Evolutionary conservation across 352 stramenopile species (phyloP).

Genomic region (Saprolegnia diclina): DNA sequence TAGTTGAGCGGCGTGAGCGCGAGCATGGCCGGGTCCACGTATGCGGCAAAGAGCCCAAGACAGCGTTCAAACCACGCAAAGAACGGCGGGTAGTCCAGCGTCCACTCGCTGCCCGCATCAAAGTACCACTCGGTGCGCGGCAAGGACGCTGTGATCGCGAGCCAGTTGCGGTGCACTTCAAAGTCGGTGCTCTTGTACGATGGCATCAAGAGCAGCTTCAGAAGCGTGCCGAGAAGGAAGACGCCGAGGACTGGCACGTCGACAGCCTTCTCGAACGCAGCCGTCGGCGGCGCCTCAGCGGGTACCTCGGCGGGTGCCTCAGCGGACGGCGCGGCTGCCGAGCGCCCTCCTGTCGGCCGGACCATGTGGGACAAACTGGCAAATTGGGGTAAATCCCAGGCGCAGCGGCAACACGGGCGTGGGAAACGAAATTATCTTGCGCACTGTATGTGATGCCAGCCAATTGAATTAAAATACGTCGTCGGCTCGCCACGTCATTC

Average conservation of each 20-base stretch:
- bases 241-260: slow-evolving; percentile 22
- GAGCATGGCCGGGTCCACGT: slow-evolving; percentile 63
- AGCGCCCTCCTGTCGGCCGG: too few relatives aligned
- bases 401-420: too few relatives aligned
- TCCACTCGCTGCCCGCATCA: slow-evolving; percentile 93
- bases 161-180: slow-evolving; percentile 98
- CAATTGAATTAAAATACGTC: slow-evolving; percentile 11
- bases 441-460: too few relatives aligned
- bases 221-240: slow-evolving; percentile 24
- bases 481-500: neutral
- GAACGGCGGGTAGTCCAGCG: slow-evolving; percentile 97
- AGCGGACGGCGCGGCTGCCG: too few relatives aligned
- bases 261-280: slow-evolving; percentile 9
- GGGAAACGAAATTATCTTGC: too few relatives aligned
- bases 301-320: too few relatives aligned
- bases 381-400: too few relatives aligned
- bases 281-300: neutral
- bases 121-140: slow-evolving; percentile 92
- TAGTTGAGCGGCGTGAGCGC: slow-evolving; percentile 52
- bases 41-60: slow-evolving; percentile 57
- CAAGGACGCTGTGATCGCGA: slow-evolving; percentile 91
- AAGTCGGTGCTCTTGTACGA: slow-evolving; percentile 96
- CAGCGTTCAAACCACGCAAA: slow-evolving; percentile 96
- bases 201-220: slow-evolving; percentile 88
- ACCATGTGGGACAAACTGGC: too few relatives aligned